Evolutionary conservation across 139 green algal genomes (phyloP).

Genomic region (Bryopsis sp.): DNA sequence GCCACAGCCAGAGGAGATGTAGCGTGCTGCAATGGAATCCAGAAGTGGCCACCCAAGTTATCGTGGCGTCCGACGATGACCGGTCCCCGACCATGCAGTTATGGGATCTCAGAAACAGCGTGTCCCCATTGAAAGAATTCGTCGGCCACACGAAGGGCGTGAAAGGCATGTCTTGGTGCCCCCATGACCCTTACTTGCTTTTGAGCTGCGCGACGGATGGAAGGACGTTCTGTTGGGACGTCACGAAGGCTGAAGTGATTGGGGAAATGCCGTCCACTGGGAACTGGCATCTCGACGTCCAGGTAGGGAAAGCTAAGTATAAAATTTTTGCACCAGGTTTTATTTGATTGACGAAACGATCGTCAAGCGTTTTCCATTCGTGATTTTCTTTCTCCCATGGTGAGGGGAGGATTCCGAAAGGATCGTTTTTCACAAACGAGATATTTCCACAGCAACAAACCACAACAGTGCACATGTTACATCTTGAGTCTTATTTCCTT

Average conservation of each 20-base stretch:
- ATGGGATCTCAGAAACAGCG: constrained; percentile 91
- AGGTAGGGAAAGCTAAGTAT: too few relatives aligned
- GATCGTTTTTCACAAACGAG: too few relatives aligned
- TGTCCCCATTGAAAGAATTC: constrained; percentile 79
- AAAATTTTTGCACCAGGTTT: too few relatives aligned
- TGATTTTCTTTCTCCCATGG: too few relatives aligned
- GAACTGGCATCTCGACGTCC: constrained; percentile 83
- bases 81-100: constrained; percentile 76
- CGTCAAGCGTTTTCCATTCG: too few relatives aligned
- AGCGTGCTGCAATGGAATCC: constrained; percentile 89
- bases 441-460: too few relatives aligned
- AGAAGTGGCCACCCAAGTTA: constrained; percentile 80
- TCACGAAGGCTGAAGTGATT: constrained; percentile 41
- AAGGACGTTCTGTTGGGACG: constrained; percentile 91
- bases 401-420: too few relatives aligned
- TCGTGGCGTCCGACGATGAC: constrained; percentile 94
- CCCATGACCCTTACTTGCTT: constrained; percentile 76
- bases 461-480: too few relatives aligned
- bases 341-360: too few relatives aligned
- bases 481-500: background rate
- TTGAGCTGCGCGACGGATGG: constrained; percentile 88
- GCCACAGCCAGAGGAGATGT: constrained; percentile 39
- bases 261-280: constrained; percentile 43
- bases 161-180: constrained; percentile 83
- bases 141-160: constrained; percentile 83